These are phyloP conservation scores for Fistulifera solaris DNA, from an alignment of 108 stramenopile genomes.

Conservation along the genomic window DNA sequence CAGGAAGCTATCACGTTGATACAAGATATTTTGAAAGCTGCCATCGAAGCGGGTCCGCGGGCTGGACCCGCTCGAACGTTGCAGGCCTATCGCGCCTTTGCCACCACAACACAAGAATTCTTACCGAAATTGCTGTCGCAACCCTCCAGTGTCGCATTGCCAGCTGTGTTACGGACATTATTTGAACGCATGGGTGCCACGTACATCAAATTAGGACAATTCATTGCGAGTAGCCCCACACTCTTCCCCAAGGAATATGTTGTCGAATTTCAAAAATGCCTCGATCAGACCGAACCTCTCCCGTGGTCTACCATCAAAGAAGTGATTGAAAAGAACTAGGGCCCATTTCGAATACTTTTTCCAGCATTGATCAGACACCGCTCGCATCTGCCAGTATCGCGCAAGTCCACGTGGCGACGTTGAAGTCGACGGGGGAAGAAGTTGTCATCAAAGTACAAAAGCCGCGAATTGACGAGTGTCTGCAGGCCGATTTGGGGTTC, in stretches of 20 bases:
- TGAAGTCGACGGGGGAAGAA: constrained; percentile 72
- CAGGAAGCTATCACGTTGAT: constrained; percentile 57
- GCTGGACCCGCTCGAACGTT: constrained; percentile 72
- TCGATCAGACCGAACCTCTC: constrained; percentile 84
- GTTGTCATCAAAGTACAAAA: constrained; percentile 97
- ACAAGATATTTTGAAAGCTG: constrained; percentile 61
- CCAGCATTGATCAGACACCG: constrained; percentile 65
- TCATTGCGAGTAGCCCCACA: constrained; percentile 89
- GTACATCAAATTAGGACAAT: constrained; percentile 94
- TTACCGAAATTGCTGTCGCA: constrained; percentile 27
- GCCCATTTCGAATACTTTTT: constrained; percentile 59
- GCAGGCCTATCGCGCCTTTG: constrained; percentile 67
- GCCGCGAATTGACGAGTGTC: constrained; percentile 80
- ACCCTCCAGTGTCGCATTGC: constrained; percentile 44
- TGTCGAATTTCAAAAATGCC: constrained; percentile 88
- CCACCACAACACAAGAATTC: constrained; percentile 66
- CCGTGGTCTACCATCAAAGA: constrained; percentile 67
- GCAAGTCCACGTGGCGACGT: constrained; percentile 84
- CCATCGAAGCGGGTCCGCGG: constrained; percentile 64
- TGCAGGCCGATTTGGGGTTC: constrained; percentile 91
- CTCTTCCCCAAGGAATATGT: constrained; percentile 92
- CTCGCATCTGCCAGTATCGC: constrained; percentile 89
- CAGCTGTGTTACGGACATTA: constrained; percentile 63
- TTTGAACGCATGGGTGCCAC: constrained; percentile 93
- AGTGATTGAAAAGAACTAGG: constrained; percentile 84